Evolutionary conservation across 1,284 basidiomycete genomes (phyloP), one percentile per base, ranked within the genome.

Genomic region (Irpex lacteus): DNA sequence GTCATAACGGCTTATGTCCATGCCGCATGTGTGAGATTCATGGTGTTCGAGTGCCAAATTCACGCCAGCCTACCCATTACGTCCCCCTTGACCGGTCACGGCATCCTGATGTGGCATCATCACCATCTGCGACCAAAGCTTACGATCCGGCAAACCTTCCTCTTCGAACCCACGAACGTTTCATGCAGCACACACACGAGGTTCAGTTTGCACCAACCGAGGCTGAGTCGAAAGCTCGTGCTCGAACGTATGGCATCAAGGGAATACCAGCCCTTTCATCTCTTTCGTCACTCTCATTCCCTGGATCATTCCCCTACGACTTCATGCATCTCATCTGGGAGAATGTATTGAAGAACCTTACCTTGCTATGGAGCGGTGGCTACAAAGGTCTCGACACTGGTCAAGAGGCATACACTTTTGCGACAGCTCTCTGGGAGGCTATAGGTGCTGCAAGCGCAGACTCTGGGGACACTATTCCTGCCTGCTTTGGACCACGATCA

Each of bases 11-110:
- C 0, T 54, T 73, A 21, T 71, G 50, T 1, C 82, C 83, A 0
- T 85, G 82, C 66, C 76, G 77, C 2, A 77, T 77, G 68, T 85
- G 82, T 69, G 68, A 73, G 1, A 82, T 83, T 9, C 62, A 54
- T 6, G 81, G 76, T 5, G 38, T 83, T 1, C 68, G 70, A 0
- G 65, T 71, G n/a, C 78, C 75, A 0, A 62, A 67, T 7, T 26
- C 57, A 18, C 55, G 47, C 3, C 38, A 19, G 0, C 73, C 59
- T 0, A 69, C 74, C 0, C 72, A 75, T 60, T 83, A 83, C 65
- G 72, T 79, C 3, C 80, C 80, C 0, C 70, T 80, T 4, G 58
- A 69, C 40, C 65, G 65, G 2, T 34, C 64, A 1, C 50, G 21
- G 2, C 68, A 67, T 26, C 67, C 69, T 3, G 47, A 19, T 21